Conservation (phyloP, 306 rosid genomes). For the Leucaena leucocephala region DNA sequence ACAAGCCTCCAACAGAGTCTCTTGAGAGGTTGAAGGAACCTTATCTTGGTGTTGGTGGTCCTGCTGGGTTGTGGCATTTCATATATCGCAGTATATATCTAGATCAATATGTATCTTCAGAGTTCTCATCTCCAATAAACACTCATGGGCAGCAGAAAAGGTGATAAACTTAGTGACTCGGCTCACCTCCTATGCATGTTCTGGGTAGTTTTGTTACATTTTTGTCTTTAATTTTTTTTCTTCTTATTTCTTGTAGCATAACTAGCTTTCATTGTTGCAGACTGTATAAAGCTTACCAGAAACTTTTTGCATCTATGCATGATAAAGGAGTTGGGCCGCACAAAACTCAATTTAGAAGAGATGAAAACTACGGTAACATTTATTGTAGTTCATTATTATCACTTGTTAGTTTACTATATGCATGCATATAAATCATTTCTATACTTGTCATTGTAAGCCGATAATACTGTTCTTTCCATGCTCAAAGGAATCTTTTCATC, state of each 20-base stretch:
- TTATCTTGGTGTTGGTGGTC: slow-evolving; percentile 71
- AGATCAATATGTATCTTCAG: slow-evolving; percentile 93
- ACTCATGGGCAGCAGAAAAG: slow-evolving; percentile 79
- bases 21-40: slow-evolving; percentile 70
- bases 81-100: slow-evolving; percentile 89
- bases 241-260: slow-evolving; percentile 28
- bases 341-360: slow-evolving; percentile 97
- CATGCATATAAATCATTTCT: neutral
- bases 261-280: slow-evolving; percentile 57
- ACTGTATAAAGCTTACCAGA: slow-evolving; percentile 90
- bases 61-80: slow-evolving; percentile 97
- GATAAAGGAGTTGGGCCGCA: slow-evolving; percentile 85
- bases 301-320: slow-evolving; percentile 89
- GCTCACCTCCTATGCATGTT: slow-evolving; percentile 24
- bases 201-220: neutral
- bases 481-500: neutral
- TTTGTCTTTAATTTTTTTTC: neutral
- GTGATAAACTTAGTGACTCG: slow-evolving; percentile 39
- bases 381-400: slow-evolving; percentile 9
- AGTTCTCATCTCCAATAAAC: slow-evolving; percentile 71
- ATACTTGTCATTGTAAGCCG: neutral
- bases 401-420: neutral
- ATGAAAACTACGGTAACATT: slow-evolving; percentile 83
- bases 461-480: neutral
- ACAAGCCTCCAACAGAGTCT: slow-evolving; percentile 70